These are phyloP conservation scores for Laburnicola sp. DNA, from an alignment of 2,329 filamentous ascomycete genomes.

Conservation along the genomic window DNA sequence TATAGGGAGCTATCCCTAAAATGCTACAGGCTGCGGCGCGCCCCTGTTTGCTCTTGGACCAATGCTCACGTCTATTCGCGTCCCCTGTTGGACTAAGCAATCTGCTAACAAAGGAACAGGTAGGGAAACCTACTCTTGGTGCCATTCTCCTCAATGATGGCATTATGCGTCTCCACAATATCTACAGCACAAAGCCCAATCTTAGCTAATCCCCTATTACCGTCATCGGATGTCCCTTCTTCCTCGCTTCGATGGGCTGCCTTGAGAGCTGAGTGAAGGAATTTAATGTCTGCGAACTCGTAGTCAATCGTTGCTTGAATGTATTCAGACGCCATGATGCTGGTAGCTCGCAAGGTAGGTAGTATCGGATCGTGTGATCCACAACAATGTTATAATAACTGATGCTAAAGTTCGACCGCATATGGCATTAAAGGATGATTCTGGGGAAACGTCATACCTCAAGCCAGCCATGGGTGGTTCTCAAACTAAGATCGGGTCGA, in stretches of 20 bases:
- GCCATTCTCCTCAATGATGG: not conserved
- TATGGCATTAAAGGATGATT: too few relatives aligned
- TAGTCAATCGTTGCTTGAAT: conserved; percentile 8
- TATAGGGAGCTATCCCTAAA: conserved; percentile 5
- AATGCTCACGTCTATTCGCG: conserved; percentile 3
- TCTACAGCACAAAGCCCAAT: conserved; percentile 6
- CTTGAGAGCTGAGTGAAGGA: conserved; percentile 9
- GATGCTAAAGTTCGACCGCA: too few relatives aligned
- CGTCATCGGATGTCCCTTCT: conserved; percentile 6
- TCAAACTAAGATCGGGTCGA: too few relatives aligned
- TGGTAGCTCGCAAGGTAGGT: too few relatives aligned
- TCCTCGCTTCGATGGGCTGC: conserved; percentile 11
- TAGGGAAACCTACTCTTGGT: not conserved
- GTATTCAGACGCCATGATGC: not conserved
- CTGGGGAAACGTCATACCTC: too few relatives aligned
- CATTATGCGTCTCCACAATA: conserved; percentile 6
- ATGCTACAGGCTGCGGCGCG: conserved; percentile 5
- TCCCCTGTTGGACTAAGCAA: conserved; percentile 2
- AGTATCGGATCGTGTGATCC: too few relatives aligned
- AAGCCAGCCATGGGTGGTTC: too few relatives aligned
- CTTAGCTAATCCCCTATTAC: conserved; percentile 9
- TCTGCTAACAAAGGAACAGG: not conserved
- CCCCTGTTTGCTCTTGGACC: conserved; percentile 7
- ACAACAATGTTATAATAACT: too few relatives aligned
- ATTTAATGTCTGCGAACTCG: not conserved